phyloP scores from a whole-genome alignment of 2,329 filamentous ascomycete genomes.

The Dactylellina drechsleri region DNA sequence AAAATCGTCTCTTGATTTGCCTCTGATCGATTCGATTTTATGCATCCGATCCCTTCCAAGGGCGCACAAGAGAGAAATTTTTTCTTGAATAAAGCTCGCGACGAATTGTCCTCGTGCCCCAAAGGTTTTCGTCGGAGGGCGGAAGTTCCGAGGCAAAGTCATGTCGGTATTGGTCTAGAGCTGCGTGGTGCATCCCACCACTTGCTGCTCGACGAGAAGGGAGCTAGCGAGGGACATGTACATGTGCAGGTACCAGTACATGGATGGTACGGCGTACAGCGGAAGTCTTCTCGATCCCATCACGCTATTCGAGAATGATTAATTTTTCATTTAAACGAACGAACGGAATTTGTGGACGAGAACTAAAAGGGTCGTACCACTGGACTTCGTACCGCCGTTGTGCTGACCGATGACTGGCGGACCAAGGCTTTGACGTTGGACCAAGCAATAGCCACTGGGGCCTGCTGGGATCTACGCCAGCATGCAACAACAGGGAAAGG shows the following conservation, averaged over 20 bases:
- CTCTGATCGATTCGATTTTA: constrained; percentile 31
- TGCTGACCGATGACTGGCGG: constrained; percentile 21
- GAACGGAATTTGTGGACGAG: constrained; percentile 23
- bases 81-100: constrained; percentile 18
- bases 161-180: constrained; percentile 19
- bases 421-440: constrained; percentile 27
- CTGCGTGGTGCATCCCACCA: neutral
- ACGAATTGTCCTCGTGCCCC: constrained; percentile 51
- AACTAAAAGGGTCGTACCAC: constrained; percentile 7
- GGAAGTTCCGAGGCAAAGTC: constrained; percentile 52
- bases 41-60: constrained; percentile 18
- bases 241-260: constrained; percentile 22
- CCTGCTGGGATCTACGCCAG: constrained; percentile 50
- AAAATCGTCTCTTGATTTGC: constrained; percentile 35
- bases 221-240: constrained; percentile 13
- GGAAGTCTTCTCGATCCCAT: constrained; percentile 9
- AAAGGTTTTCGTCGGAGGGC: constrained; percentile 48
- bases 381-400: neutral
- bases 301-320: constrained; percentile 55
- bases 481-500: constrained; percentile 39
- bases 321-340: constrained; percentile 19
- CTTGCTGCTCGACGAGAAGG: neutral
- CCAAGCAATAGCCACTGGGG: constrained; percentile 37
- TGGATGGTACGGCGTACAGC: constrained; percentile 17
- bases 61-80: constrained; percentile 19